Evolutionary conservation across 371 early-diverging fungal species (phyloP), one percentile per base, ranked within the genome.

Genomic region (Mucor piriformis): DNA sequence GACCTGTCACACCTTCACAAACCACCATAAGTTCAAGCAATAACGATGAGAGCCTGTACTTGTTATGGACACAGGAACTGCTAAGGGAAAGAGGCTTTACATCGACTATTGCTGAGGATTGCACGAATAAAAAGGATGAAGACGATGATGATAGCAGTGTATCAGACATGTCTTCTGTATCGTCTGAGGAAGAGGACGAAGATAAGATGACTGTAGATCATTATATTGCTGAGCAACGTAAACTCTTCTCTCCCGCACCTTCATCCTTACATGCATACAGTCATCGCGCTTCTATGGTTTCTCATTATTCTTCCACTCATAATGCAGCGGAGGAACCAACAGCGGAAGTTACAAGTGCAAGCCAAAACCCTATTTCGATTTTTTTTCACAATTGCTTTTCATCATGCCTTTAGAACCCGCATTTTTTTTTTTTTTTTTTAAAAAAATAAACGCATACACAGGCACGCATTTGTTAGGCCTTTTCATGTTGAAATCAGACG

Each of bases 51-150:
- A 68, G 76, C 1, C 46, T 76, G 7, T 76, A 76, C 61, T 37
- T 76, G 20, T 47, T 66, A 34, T 76, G 70, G 70, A 76, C 73
- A 12, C 68, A 76, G 24, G 68, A 72, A 54, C n/a, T 76, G 13
- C 25, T 76, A 18, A 63, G 65, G 25, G 69, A 74, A 52, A 60
- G 58, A 54, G 74, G 69, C 1, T 66, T 66, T 47, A 50, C 51
- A 2, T 68, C 69, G n/a, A n/a, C n/a, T n/a, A n/a, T n/a, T n/a
- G 42, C 50, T 18, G 62, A 69, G 16, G 51, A 66, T 15, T 34
- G 59, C 6, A 44, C 50, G 13, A 43, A 60, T 24, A 61, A 57
- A 24, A 53, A 48, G 11, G 44, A 46, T 21, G 54, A 54, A 35
- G 63, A 61, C 27, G 63, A 64, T 38, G 72, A 67, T 27, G 73